Base-by-base conservation (phyloP, 73 alveolate genomes). In the Paramecium octaurelia region DNA sequence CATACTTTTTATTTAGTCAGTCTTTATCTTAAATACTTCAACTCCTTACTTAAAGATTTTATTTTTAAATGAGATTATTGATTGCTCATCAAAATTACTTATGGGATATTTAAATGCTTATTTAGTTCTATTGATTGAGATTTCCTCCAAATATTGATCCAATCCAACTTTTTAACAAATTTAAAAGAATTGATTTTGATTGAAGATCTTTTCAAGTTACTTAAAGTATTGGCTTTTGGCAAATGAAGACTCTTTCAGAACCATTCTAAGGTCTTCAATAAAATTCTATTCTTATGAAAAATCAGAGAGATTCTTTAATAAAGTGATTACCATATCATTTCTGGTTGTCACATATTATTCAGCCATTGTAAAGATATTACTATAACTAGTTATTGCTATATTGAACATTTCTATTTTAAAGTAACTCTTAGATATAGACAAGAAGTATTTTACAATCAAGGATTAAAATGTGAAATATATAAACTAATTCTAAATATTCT, bases 21-120 rank as follows among this genome's bases (percentile, higher is more conserved):
- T 80, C 20, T 80, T 80, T 80, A 80, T 43, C 44, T 46, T 80
- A 80, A 31, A 80, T 24, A 80, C 91, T 80, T 80, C 91, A 20
- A 80, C 75, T 4, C 76, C 70, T 80, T 80, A 24, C 21, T 80
- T 80, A 46, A 80, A 80, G 23, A 80, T 8, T 46, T 80, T 80
- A 43, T 23, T 24, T 46, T 80, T 80, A 48, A 16, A 35, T 20
- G 14, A 8, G 3, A 31, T 42, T 31, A 80, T 80, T 1, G 76
- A 44, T 31, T 31, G 8, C 23, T 80, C 91, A 23, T 80, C 91
- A 24, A n/a, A 80, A 18, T 12, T 40, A 20, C 64, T 31, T 23
- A 31, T 44, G 10, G 91, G 91, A 80, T 80, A 80, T 35, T 80
- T 80, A 35, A 80, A 80, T 43, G 76, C 91, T 43, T 80, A 12